A percentile compares a stretch with the other conserved stretches of the same genome.
These are phyloP conservation scores for Amaranthus palmeri DNA, from an alignment of 148 eudicot genomes.

Conservation along the genomic window DNA sequence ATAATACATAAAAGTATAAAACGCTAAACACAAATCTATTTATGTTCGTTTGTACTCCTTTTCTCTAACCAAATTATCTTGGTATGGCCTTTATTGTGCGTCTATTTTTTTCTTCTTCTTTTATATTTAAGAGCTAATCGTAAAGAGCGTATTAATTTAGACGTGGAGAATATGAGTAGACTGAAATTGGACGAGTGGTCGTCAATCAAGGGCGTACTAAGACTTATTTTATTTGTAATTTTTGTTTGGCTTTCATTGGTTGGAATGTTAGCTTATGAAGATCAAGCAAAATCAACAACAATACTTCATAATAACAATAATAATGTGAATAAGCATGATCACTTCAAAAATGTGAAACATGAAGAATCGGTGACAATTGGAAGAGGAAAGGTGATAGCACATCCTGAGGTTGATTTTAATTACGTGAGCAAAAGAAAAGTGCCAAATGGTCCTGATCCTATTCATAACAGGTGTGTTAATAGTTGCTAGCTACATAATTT, in stretches of 20 bases:
- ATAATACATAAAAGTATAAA: too few relatives aligned
- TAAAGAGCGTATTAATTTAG: too few relatives aligned
- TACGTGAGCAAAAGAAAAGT: slow-evolving; percentile 56
- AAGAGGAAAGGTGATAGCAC: slow-evolving; percentile 1
- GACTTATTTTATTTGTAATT: slow-evolving; percentile 19
- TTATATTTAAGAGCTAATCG: too few relatives aligned
- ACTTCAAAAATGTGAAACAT: not conserved
- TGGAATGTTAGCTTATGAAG: slow-evolving; percentile 23
- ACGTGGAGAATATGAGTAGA: slow-evolving; percentile 8
- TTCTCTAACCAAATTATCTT: too few relatives aligned
- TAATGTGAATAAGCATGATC: not conserved
- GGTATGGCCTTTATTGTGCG: too few relatives aligned
- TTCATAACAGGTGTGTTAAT: slow-evolving; percentile 53
- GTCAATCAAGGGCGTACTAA: slow-evolving; percentile 19
- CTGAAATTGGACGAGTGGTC: not conserved
- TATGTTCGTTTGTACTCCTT: not conserved
- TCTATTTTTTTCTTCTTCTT: too few relatives aligned
- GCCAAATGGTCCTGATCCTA: slow-evolving; percentile 67
- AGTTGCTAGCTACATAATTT: too few relatives aligned
- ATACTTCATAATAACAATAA: not conserved
- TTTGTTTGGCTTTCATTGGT: slow-evolving; percentile 23
- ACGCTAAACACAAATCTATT: not conserved
- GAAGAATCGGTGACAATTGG: not conserved
- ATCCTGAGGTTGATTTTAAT: slow-evolving; percentile 26
- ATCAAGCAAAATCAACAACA: not conserved